phyloP scores from a whole-genome alignment of 2,329 filamentous ascomycete species.

The Penicillium sp. region DNA sequence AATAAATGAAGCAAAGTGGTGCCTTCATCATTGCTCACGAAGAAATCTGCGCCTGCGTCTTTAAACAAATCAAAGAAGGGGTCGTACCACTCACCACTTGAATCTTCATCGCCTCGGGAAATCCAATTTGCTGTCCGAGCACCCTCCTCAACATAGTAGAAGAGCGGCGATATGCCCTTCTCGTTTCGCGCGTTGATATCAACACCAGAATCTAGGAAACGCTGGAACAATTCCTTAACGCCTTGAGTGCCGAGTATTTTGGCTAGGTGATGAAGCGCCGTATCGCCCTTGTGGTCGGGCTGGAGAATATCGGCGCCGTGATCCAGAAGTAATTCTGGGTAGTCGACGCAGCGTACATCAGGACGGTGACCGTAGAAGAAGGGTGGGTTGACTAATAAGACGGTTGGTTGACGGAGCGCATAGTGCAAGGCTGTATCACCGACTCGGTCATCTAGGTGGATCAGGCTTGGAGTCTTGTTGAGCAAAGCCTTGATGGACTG shows the following conservation, averaged over 20 bases:
- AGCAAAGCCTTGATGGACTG: not conserved
- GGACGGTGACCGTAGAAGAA: too few relatives aligned
- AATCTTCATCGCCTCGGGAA: too few relatives aligned
- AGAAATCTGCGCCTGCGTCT: too few relatives aligned
- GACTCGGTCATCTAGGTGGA: not conserved
- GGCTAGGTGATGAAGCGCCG: not conserved
- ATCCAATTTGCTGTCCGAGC: too few relatives aligned
- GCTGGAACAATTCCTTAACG: not conserved
- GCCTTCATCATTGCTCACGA: too few relatives aligned
- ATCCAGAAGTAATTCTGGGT: conserved; percentile 3
- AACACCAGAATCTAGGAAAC: not conserved
- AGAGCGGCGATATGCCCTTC: not conserved
- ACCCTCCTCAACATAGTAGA: not conserved
- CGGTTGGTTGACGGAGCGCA: not conserved
- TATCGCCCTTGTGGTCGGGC: conserved; percentile 6
- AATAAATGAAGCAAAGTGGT: too few relatives aligned
- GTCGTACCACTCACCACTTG: too few relatives aligned
- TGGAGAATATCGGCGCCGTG: conserved; percentile 4
- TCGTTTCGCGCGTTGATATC: not conserved
- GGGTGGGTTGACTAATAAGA: too few relatives aligned
- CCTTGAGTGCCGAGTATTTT: not conserved
- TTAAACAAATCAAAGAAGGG: too few relatives aligned
- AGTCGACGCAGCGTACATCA: not conserved
- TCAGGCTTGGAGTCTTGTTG: not conserved
- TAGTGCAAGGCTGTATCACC: conserved; percentile 8